Evolutionary conservation across 495 filamentous ascomycete genomes (phyloP), one percentile per base, ranked within the genome.

Genomic region (Amniculicola lignicola): DNA sequence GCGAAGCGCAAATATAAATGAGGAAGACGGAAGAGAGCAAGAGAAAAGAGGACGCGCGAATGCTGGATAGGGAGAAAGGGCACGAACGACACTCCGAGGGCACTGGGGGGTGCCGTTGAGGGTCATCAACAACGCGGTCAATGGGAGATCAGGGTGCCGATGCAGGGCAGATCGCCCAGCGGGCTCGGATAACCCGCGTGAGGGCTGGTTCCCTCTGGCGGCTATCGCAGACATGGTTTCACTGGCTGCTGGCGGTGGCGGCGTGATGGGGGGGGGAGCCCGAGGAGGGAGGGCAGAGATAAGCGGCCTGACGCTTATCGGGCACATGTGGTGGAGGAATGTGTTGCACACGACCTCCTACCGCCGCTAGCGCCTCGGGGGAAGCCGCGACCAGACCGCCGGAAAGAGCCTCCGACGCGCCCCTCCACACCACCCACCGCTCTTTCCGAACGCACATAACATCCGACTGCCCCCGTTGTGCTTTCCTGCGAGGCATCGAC

Each of bases 341-440:
- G 44, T 42, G 33, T 39, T 14, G 48, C 48, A 51, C 48, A 37
- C 48, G 48, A 51, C 48, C 42, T 39, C 28, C 18, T 48, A 31
- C 52, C 52, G 53, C 53, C 31, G 53, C 44, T 57, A 57, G 53
- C 53, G 53, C 42, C 15, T 7, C 43, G 18, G 16, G 9, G 12
- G 21, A 14, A 47, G 22, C 22, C 43, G 14, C 7, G 29, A n/a
- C 7, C 7, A 33, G 29, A 33, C 7, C 29, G 29, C 29, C 29
- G 29, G n/a, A n/a, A n/a, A n/a, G n/a, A n/a, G n/a, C n/a, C n/a
- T n/a, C n/a, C n/a, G n/a, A 24, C 15, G 29, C 29, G n/a, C 29
- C 29, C 29, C 29, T 7, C 29, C 29, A n/a, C 29, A 35, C 7
- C 7, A 7, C 29, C 29, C n/a, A n/a, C 7, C 7, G 29, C 29